Evolutionary conservation across 2,329 filamentous ascomycete genomes (phyloP).

Genomic region (Neospermospora avenae): DNA sequence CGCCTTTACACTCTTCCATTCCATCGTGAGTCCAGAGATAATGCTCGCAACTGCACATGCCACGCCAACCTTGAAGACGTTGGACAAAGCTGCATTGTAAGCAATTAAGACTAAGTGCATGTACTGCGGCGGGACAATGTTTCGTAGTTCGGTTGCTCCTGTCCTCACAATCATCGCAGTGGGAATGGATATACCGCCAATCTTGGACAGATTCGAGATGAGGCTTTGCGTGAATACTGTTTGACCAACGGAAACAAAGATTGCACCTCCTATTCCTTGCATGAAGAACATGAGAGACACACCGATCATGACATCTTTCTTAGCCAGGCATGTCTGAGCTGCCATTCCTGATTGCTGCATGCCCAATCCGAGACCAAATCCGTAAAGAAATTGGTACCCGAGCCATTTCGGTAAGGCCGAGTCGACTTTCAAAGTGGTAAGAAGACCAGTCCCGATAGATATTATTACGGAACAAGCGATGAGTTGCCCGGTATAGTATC

Average conservation of each 20-base stretch:
- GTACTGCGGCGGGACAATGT: slow-evolving; percentile 36
- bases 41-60: slow-evolving; percentile 47
- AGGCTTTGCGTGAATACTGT: slow-evolving; percentile 30
- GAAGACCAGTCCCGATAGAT: slow-evolving; percentile 41
- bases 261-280: slow-evolving; percentile 37
- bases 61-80: slow-evolving; percentile 50
- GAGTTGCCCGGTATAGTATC: slow-evolving; percentile 30
- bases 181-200: slow-evolving; percentile 8
- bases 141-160: slow-evolving; percentile 51
- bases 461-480: slow-evolving; percentile 26
- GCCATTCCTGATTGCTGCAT: slow-evolving; percentile 33
- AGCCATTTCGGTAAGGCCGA: slow-evolving; percentile 38
- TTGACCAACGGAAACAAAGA: slow-evolving; percentile 36
- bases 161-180: slow-evolving; percentile 29
- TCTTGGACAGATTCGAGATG: slow-evolving; percentile 18
- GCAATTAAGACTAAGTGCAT: slow-evolving; percentile 46
- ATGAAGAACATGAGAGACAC: slow-evolving; percentile 37
- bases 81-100: slow-evolving; percentile 52
- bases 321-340: slow-evolving; percentile 27
- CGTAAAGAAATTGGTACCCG: slow-evolving; percentile 29
- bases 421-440: slow-evolving; percentile 38
- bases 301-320: slow-evolving; percentile 32
- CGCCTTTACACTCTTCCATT: slow-evolving; percentile 56
- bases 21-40: slow-evolving; percentile 47
- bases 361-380: slow-evolving; percentile 33